These are phyloP conservation scores for Venturia oleaginea DNA, from an alignment of 2,329 filamentous ascomycete species.

Conservation along the genomic window DNA sequence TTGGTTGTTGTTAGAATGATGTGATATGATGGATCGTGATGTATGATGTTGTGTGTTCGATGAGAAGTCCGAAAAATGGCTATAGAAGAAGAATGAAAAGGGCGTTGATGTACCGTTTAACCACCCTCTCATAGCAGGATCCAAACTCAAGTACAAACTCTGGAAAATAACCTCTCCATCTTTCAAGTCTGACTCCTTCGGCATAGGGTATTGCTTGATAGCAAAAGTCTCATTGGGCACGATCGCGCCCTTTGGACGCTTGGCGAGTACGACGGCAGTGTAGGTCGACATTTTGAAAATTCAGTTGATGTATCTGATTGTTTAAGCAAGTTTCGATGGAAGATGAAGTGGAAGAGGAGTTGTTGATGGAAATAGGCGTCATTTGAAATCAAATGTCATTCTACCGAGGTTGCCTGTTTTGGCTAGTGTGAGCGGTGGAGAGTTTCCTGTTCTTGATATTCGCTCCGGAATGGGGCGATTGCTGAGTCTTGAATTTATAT, in stretches of 20 bases:
- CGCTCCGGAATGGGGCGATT: not conserved
- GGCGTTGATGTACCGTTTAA: slow-evolving; percentile 41
- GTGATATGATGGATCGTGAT: slow-evolving; percentile 13
- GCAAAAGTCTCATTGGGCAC: slow-evolving; percentile 58
- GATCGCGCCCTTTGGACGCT: slow-evolving; percentile 53
- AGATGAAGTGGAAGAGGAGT: not conserved
- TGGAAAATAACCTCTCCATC: slow-evolving; percentile 55
- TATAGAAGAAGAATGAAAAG: not conserved
- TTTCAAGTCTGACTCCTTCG: slow-evolving; percentile 41
- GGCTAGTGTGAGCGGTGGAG: not conserved
- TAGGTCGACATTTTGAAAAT: slow-evolving; percentile 25
- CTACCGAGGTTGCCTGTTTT: not conserved
- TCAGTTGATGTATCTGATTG: not conserved
- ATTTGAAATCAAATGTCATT: not conserved
- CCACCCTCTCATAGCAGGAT: slow-evolving; percentile 71
- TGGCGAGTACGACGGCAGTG: slow-evolving; percentile 48
- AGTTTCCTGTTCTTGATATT: not conserved
- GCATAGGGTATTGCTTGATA: slow-evolving; percentile 40
- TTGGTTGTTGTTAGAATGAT: slow-evolving; percentile 13
- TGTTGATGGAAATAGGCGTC: not conserved
- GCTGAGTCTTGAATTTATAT: too few species aligned
- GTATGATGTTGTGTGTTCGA: not conserved
- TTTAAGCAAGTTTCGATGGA: not conserved
- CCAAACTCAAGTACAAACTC: slow-evolving; percentile 56
- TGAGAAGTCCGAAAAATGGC: not conserved